Evolutionary conservation across 2,329 filamentous ascomycete species (phyloP), one percentile per base, ranked within the genome.

Genomic region (Bipolaris cookei): DNA sequence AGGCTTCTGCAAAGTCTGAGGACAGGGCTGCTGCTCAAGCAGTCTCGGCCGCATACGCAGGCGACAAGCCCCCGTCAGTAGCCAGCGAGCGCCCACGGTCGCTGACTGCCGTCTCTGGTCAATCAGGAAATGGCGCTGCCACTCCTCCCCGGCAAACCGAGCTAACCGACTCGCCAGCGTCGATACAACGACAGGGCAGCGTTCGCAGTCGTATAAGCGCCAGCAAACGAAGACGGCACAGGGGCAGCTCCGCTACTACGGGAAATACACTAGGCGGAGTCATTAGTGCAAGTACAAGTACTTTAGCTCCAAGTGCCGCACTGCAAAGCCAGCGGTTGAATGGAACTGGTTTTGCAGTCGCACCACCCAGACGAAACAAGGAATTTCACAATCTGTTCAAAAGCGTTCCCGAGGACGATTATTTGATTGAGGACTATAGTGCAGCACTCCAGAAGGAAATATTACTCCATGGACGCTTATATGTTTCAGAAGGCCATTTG

Each of bases 401-500:
- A 77, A 98, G 93, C 73, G 95, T 99, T 0, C 95, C 96, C 1
- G 94, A 98, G 65, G 95, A 99, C 70, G 95, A 99, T 76, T 97
- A 97, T 72, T 83, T 99, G 23, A 98, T 99, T 64, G 95, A 99
- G 73, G 95, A 99, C 76, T 99, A 98, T 76, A 97, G 95, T 76
- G 97, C 95, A 74, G 95, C 95, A 3, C 77, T 99, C 57, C 95
- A 99, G 76, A 88, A 93, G 64, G 96, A 99, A 73, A 99, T 99
- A 59, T 85, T 99, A 34, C 87, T 96, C 6, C 95, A 97, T 66
- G 95, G 95, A 5, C 86, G 95, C 38, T 84, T 99, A 13, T 99
- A 99, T 71, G 91, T 99, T 39, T 98, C 95, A 0, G 95, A 99
- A 78, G 93, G 94, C 10, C 94, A 99, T 73, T 87, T 99, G 44